A percentile compares a stretch with the other conserved stretches of the same genome.
Conservation (phyloP, 495 filamentous ascomycete species). For the Aspergillus funiculosus region DNA sequence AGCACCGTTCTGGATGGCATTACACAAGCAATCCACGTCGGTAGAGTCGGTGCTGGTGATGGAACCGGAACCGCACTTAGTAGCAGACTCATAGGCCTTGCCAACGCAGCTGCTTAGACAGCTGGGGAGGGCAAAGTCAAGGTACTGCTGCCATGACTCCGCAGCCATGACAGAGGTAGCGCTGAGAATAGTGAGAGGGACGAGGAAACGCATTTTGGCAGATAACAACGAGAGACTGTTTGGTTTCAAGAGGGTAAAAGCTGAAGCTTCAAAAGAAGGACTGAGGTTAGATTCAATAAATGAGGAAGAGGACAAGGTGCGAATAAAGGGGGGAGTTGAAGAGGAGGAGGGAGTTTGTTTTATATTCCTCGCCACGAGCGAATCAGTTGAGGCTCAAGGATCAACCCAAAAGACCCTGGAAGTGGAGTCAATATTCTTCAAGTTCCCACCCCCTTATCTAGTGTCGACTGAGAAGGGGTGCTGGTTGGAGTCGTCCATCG, state of each 20-base stretch:
- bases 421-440: background rate
- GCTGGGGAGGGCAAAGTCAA: background rate
- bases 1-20: background rate
- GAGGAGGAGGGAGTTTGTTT: background rate
- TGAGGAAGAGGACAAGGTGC: too few species aligned
- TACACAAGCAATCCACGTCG: conserved; percentile 1
- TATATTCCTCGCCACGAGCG: background rate
- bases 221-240: background rate
- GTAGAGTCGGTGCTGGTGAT: too few species aligned
- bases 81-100: background rate
- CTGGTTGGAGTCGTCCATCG: too few species aligned
- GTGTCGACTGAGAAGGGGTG: too few species aligned
- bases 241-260: background rate
- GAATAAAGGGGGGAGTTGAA: background rate
- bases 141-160: background rate
- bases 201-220: conserved; percentile 7
- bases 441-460: too few species aligned
- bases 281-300: too few species aligned
- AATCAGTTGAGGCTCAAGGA: background rate
- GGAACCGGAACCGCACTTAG: background rate
- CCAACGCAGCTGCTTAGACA: background rate
- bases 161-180: conserved; percentile 1
- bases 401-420: background rate
- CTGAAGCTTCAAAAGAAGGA: background rate
- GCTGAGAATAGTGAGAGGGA: background rate